These are phyloP conservation scores for Cytospora leucostoma DNA, from an alignment of 2,329 filamentous ascomycete species.

Conservation along the genomic window DNA sequence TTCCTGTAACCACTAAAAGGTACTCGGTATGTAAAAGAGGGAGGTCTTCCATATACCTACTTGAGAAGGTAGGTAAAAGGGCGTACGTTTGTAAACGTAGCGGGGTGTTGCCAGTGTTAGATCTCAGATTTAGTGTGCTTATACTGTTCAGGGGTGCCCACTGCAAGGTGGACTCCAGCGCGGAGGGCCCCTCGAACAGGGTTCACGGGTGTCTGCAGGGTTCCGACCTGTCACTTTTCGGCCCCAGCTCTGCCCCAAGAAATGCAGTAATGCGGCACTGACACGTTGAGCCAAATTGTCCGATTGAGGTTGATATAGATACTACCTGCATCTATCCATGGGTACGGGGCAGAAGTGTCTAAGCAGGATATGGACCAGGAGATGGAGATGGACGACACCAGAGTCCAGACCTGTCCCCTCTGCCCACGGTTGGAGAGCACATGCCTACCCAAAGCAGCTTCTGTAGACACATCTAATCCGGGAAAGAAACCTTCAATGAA, in stretches of 20 bases:
- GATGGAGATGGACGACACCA: not conserved
- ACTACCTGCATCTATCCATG: not conserved
- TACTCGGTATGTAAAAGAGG: too few relatives aligned
- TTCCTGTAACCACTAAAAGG: too few relatives aligned
- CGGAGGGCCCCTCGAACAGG: constrained; percentile 20
- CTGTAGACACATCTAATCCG: not conserved
- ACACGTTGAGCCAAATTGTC: constrained; percentile 19
- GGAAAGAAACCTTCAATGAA: not conserved
- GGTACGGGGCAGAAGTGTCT: not conserved
- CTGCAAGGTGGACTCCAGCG: constrained; percentile 9
- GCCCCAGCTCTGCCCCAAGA: constrained; percentile 16
- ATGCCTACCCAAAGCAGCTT: not conserved
- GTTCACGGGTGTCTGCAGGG: constrained; percentile 20
- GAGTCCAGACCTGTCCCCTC: not conserved
- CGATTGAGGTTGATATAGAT: constrained; percentile 26
- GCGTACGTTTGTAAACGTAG: too few relatives aligned
- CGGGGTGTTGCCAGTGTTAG: too few relatives aligned
- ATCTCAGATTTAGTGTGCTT: too few relatives aligned
- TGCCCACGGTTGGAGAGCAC: not conserved
- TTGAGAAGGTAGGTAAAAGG: too few relatives aligned
- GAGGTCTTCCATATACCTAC: too few relatives aligned
- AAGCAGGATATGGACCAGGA: not conserved
- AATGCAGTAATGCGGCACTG: constrained; percentile 10
- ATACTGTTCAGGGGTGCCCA: not conserved
- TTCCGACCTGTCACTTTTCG: constrained; percentile 18